Evolutionary conservation across 1,139 yeast species (phyloP).

Genomic region (Pichia sorboxylosa): DNA sequence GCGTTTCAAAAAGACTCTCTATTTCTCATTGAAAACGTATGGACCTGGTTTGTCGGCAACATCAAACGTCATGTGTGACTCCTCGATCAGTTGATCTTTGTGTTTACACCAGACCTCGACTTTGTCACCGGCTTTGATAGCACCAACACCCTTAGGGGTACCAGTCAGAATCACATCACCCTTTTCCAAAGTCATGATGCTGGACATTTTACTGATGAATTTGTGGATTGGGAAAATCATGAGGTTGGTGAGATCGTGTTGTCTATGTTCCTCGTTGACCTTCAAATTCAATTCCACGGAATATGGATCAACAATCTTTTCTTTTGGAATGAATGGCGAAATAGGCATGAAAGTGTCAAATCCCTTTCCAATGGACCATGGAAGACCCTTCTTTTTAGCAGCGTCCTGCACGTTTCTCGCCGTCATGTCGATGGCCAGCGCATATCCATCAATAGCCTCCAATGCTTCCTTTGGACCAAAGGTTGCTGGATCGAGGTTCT

Average conservation of each 20-base stretch:
- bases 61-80: slow-evolving; percentile 39
- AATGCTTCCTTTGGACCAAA: slow-evolving; percentile 61
- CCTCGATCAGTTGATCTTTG: slow-evolving; percentile 44
- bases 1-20: too few species aligned
- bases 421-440: slow-evolving; percentile 84
- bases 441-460: slow-evolving; percentile 73
- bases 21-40: slow-evolving; percentile 40
- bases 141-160: slow-evolving; percentile 97
- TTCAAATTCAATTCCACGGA: slow-evolving; percentile 53
- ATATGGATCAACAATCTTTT: slow-evolving; percentile 59
- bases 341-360: slow-evolving; percentile 91
- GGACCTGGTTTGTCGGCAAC: slow-evolving; percentile 74
- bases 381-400: slow-evolving; percentile 87
- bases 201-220: slow-evolving; percentile 69
- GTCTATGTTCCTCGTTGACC: slow-evolving; percentile 62
- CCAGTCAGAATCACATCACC: slow-evolving; percentile 92
- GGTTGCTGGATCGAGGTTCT: slow-evolving; percentile 42
- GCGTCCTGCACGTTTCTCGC: slow-evolving; percentile 94
- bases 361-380: slow-evolving; percentile 96
- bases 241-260: slow-evolving; percentile 66
- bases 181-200: slow-evolving; percentile 78
- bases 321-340: slow-evolving; percentile 57
- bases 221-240: slow-evolving; percentile 85
- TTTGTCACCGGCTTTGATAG: slow-evolving; percentile 63
- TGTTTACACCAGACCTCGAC: slow-evolving; percentile 51